Conservation (phyloP, 495 filamentous ascomycete species). For the Apodospora peruviana region DNA sequence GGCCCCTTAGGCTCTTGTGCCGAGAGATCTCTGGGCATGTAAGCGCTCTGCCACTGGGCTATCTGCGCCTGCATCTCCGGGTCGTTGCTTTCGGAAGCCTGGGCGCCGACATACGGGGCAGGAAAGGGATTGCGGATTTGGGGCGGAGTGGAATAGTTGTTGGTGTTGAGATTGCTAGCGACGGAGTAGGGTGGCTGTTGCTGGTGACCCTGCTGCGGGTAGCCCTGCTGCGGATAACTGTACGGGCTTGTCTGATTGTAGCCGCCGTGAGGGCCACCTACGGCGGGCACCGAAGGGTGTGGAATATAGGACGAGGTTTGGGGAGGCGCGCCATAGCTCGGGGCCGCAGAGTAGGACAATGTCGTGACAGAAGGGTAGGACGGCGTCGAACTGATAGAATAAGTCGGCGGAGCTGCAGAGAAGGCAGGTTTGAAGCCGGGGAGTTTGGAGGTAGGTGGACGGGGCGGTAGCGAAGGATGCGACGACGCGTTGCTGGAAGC, state of each 20-base stretch:
- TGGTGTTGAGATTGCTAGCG: slow-evolving; percentile 9
- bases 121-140: slow-evolving; percentile 87
- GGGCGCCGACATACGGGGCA: slow-evolving; percentile 48
- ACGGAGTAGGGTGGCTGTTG: slow-evolving; percentile 36
- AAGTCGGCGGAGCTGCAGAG: slow-evolving; percentile 26
- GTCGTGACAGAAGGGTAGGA: slow-evolving; percentile 24
- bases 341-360: slow-evolving; percentile 14
- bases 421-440: slow-evolving; percentile 57
- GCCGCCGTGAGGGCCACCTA: slow-evolving; percentile 23
- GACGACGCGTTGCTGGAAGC: slow-evolving; percentile 47
- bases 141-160: slow-evolving; percentile 52
- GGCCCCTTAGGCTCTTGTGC: slow-evolving; percentile 23
- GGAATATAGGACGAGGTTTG: slow-evolving; percentile 26
- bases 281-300: slow-evolving; percentile 24
- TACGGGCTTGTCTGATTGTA: slow-evolving; percentile 31
- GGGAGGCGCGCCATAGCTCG: slow-evolving; percentile 28
- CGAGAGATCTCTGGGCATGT: slow-evolving; percentile 53
- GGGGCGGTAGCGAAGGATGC: slow-evolving; percentile 72
- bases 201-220: slow-evolving; percentile 36
- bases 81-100: slow-evolving; percentile 51
- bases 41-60: slow-evolving; percentile 94
- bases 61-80: slow-evolving; percentile 89
- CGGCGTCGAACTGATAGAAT: slow-evolving; percentile 7
- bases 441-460: slow-evolving; percentile 65
- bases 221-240: slow-evolving; percentile 34